Conservation (phyloP, 208 protist species). For the Dictyostelium gargantuum region DNA sequence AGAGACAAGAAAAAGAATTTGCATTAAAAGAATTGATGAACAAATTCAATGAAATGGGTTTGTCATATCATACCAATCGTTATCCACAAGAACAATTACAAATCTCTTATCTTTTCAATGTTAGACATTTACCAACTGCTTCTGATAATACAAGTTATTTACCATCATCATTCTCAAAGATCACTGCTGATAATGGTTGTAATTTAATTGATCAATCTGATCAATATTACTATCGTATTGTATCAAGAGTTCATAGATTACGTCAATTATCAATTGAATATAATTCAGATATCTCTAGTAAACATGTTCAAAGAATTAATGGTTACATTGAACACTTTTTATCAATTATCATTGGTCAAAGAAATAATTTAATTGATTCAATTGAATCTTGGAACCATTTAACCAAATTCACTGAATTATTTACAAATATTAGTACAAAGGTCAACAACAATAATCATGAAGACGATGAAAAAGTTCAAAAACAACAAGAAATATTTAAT, state of each 20-base stretch:
- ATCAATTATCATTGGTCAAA: background rate
- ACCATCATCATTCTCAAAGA: background rate
- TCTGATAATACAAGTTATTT: background rate
- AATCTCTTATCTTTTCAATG: slow-evolving; percentile 17
- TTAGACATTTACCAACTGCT: background rate
- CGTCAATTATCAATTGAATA: slow-evolving; percentile 18
- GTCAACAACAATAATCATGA: background rate
- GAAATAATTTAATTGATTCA: background rate
- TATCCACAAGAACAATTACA: slow-evolving; percentile 37
- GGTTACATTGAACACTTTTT: slow-evolving; percentile 23
- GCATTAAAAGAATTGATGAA: slow-evolving; percentile 6
- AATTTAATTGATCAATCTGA: slow-evolving; percentile 15
- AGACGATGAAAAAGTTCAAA: no score
- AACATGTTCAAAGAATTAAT: slow-evolving; percentile 44
- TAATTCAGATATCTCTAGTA: background rate
- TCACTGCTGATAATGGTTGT: background rate
- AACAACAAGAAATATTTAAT: background rate
- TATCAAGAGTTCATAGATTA: slow-evolving; percentile 30
- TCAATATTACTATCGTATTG: slow-evolving; percentile 52
- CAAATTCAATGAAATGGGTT: slow-evolving; percentile 6
- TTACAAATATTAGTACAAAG: background rate
- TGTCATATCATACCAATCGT: background rate
- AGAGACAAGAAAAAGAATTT: slow-evolving; percentile 21
- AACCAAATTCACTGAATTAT: background rate
- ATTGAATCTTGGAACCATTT: background rate